These are phyloP conservation scores for Entomortierella parvispora DNA, from an alignment of 192 early-diverging fungal genomes.

Conservation along the genomic window DNA sequence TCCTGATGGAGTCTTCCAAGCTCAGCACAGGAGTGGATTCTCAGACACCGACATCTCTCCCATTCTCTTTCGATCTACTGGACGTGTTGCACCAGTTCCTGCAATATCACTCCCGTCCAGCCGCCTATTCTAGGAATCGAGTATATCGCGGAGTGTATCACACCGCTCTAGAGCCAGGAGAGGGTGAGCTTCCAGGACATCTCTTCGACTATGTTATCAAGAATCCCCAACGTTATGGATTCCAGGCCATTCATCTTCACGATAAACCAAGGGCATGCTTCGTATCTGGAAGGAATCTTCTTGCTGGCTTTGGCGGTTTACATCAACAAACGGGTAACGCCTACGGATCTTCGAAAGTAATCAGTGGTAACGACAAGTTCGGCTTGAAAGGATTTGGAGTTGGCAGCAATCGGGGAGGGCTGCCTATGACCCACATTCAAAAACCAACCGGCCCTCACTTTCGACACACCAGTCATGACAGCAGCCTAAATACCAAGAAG, in stretches of 20 bases:
- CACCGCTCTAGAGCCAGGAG: conserved; percentile 34
- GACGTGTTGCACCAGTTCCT: conserved; percentile 60
- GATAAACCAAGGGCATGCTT: conserved; percentile 58
- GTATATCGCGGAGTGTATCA: conserved; percentile 60
- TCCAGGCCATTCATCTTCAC: conserved; percentile 50
- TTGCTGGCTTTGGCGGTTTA: conserved; percentile 15
- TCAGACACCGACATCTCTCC: conserved; percentile 13
- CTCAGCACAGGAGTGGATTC: conserved; percentile 5
- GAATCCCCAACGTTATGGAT: conserved; percentile 55
- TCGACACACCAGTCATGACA: conserved; percentile 46
- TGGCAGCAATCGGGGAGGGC: conserved; percentile 13
- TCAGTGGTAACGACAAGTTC: background rate
- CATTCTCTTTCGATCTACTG: conserved; percentile 57
- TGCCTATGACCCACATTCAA: conserved; percentile 4
- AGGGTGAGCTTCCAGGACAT: conserved; percentile 33
- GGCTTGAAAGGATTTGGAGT: conserved; percentile 34
- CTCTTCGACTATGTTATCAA: conserved; percentile 56
- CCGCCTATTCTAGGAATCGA: conserved; percentile 61
- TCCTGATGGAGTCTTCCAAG: conserved; percentile 54
- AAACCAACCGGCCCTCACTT: conserved; percentile 23
- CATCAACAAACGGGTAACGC: background rate
- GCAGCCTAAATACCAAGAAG: conserved; percentile 27
- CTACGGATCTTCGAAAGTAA: conserved; percentile 3
- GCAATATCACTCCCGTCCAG: conserved; percentile 55
- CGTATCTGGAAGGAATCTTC: conserved; percentile 40